These are phyloP conservation scores for Tagetes erecta DNA, from an alignment of 129 eudicot genomes.

Conservation along the genomic window DNA sequence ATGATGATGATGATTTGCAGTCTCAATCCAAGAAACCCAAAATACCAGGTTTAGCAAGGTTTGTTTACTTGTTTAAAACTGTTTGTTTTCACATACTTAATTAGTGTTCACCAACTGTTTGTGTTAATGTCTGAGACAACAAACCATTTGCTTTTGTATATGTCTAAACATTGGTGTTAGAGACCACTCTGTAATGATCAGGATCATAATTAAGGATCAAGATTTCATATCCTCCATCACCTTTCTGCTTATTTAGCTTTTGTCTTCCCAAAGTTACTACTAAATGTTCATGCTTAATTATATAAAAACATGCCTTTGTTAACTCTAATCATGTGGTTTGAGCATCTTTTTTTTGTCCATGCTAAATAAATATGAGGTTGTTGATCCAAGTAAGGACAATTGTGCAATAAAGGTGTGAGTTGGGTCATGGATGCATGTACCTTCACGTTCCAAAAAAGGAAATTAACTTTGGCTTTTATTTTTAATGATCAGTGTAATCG, in stretches of 20 bases:
- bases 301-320: neutral
- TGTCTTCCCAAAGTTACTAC: neutral
- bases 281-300: neutral
- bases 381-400: neutral
- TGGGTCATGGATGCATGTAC: neutral
- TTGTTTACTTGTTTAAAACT: neutral
- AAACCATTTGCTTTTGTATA: neutral
- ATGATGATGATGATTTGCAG: constrained; percentile 25
- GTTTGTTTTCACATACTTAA: neutral
- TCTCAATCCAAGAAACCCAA: constrained; percentile 49
- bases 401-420: neutral
- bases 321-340: constrained; percentile 11
- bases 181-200: neutral
- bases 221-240: neutral
- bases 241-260: neutral
- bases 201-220: neutral
- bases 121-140: constrained; percentile 24
- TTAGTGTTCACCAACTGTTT: constrained; percentile 21
- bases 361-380: neutral
- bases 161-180: neutral
- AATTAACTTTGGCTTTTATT: neutral
- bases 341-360: neutral
- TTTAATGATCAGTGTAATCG: constrained; percentile 44
- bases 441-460: neutral
- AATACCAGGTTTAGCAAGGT: constrained; percentile 64